Evolutionary conservation across 2,329 filamentous ascomycete genomes (phyloP), one percentile per base, ranked within the genome.

Genomic region (Aspergillus sp.): DNA sequence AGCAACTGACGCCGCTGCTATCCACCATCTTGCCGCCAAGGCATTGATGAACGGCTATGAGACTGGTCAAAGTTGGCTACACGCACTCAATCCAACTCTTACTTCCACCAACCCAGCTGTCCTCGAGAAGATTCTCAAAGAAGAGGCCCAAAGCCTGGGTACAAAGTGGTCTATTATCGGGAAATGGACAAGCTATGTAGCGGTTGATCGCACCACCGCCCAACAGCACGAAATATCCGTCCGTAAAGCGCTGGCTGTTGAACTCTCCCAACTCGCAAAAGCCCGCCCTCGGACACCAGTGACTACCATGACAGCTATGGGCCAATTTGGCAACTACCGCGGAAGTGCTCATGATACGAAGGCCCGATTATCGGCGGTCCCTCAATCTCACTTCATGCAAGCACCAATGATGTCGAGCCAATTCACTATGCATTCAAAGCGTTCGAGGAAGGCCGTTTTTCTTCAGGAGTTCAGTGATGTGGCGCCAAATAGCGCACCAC

Each of bases 1-100:
- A 26, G 7, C 19, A 19, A 41, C 9, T 22, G 33, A 41, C 3
- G n/a, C 6, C 2, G 1, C 13, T 7, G 19, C 32, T 22, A 42
- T 42, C 11, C 46, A 48, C 9, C 46, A 48, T 11, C 46, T 48
- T 22, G 46, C 46, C 14, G 46, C 46, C 4, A 41, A 40, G n/a
- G 46, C 35, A 7, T 30, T 48, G 19, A 48, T 48, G 8, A 32
- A 48, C 20, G 46, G 42, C 14, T 48, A 48, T 17, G 46, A 48
- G 36, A 42, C 20, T 17, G 33, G 33, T 4, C 16, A 41, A 14
- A 48, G 46, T 19, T 48, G 46, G 46, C 36, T 48, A 3, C 46
- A 48, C 24, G 20, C 33, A 13, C 8, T 20, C 11, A 24, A 48
- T 17, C 14, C 22, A 14, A 9, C 10, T 14, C 46, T 48, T 10